phyloP scores from a whole-genome alignment of 352 stramenopile species.

The Pythium oligandrum region DNA sequence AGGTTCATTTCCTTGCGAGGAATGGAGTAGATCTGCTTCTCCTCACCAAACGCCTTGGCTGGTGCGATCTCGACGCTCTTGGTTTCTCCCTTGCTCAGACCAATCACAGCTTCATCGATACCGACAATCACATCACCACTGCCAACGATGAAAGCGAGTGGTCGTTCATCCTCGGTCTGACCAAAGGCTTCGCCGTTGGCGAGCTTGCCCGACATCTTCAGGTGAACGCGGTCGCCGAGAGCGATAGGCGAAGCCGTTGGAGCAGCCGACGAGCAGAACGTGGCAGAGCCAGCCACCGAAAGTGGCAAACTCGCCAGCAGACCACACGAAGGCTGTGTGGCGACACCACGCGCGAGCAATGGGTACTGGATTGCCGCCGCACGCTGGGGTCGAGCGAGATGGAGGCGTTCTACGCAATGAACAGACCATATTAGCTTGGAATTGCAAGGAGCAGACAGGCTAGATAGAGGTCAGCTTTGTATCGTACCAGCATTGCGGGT shows the following conservation, averaged over 20 bases:
- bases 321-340: neutral
- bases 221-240: conserved; percentile 62
- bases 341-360: conserved; percentile 6
- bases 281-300: conserved; percentile 8
- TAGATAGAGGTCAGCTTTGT: neutral
- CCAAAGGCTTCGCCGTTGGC: conserved; percentile 56
- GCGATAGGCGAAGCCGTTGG: conserved; percentile 20
- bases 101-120: conserved; percentile 67
- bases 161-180: conserved; percentile 36
- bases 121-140: conserved; percentile 62
- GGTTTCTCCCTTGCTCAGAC: conserved; percentile 53
- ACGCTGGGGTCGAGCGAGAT: conserved; percentile 1
- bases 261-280: conserved; percentile 21
- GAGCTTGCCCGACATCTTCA: conserved; percentile 64
- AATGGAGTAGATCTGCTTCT: conserved; percentile 60
- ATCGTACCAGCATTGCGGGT: conserved; percentile 5
- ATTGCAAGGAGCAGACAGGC: neutral
- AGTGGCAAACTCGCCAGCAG: conserved; percentile 6
- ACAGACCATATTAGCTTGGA: conserved; percentile 2
- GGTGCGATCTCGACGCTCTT: conserved; percentile 64
- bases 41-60: conserved; percentile 57
- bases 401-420: no score
- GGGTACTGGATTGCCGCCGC: conserved; percentile 13
- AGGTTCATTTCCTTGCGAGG: conserved; percentile 72
- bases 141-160: conserved; percentile 69